phyloP scores from a whole-genome alignment of 2,329 filamentous ascomycete genomes.

The Aspergillus nomiae region DNA sequence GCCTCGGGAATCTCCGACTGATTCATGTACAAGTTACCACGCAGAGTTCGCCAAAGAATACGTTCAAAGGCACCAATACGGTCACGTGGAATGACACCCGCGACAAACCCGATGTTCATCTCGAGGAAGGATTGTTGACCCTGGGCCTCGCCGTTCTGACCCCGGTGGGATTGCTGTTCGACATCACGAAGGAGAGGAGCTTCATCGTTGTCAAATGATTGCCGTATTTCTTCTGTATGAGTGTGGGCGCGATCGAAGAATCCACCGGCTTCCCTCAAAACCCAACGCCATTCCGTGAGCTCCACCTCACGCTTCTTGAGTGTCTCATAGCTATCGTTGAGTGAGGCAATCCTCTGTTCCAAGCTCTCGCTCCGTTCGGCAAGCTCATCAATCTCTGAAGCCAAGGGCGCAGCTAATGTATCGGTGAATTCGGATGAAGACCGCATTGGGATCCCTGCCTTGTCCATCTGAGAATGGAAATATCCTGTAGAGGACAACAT shows the following conservation, averaged over 20 bases:
- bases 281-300: conserved; percentile 97
- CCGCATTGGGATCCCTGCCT: conserved; percentile 79
- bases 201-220: conserved; percentile 83
- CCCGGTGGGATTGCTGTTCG: conserved; percentile 70
- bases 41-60: conserved; percentile 94
- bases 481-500: conserved; percentile 63
- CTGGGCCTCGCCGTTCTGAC: conserved; percentile 63
- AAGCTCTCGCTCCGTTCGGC: conserved; percentile 88
- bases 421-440: conserved; percentile 90
- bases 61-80: conserved; percentile 94
- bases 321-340: conserved; percentile 98
- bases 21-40: conserved; percentile 99
- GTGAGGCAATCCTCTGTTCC: conserved; percentile 83
- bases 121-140: conserved; percentile 87
- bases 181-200: conserved; percentile 91
- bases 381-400: conserved; percentile 94
- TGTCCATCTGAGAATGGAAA: conserved; percentile 95
- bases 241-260: conserved; percentile 97
- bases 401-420: conserved; percentile 81
- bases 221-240: conserved; percentile 93
- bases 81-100: conserved; percentile 91
- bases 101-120: conserved; percentile 98
- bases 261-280: conserved; percentile 89
- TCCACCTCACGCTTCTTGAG: conserved; percentile 97
- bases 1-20: conserved; percentile 96